phyloP scores from a whole-genome alignment of 2,329 filamentous ascomycete genomes.

The Fusarium longipes region DNA sequence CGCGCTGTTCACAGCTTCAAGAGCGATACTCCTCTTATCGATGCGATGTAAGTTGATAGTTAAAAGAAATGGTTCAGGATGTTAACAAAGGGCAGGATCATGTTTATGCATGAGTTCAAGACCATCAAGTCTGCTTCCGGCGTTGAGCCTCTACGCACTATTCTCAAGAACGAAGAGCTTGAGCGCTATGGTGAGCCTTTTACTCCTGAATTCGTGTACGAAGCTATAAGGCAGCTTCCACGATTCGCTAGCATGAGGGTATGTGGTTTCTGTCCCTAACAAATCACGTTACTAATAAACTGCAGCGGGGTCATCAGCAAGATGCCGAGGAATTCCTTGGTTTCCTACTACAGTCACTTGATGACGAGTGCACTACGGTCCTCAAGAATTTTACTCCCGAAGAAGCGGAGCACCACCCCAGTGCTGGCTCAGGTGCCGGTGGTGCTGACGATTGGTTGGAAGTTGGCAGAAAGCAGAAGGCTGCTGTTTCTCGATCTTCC shows the following conservation, averaged over 20 bases:
- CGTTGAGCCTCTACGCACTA: slow-evolving; percentile 76
- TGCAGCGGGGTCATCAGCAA: slow-evolving; percentile 90
- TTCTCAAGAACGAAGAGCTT: slow-evolving; percentile 83
- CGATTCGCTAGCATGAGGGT: slow-evolving; percentile 94
- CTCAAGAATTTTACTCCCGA: slow-evolving; percentile 59
- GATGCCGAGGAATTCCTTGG: slow-evolving; percentile 97
- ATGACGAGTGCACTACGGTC: slow-evolving; percentile 88
- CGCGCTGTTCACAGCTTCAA: slow-evolving; percentile 92
- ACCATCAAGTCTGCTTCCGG: slow-evolving; percentile 83
- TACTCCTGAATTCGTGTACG: slow-evolving; percentile 93
- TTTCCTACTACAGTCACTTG: slow-evolving; percentile 89
- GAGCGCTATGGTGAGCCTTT: slow-evolving; percentile 93
- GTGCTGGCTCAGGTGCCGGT: slow-evolving; percentile 45
- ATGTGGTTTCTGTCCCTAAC: slow-evolving; percentile 51
- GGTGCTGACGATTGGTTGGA: slow-evolving; percentile 79
- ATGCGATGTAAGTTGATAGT: slow-evolving; percentile 81
- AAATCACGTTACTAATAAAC: slow-evolving; percentile 26
- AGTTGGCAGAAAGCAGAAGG: slow-evolving; percentile 90
- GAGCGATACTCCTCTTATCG: slow-evolving; percentile 90
- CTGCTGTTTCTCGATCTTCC: slow-evolving; percentile 86
- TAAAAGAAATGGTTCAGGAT: not conserved
- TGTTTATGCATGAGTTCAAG: slow-evolving; percentile 94
- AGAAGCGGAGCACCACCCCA: slow-evolving; percentile 47
- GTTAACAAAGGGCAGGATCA: slow-evolving; percentile 70
- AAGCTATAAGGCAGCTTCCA: slow-evolving; percentile 86